phyloP scores from a whole-genome alignment of 2,329 filamentous ascomycete genomes.

The Pleurostoma richardsiae region DNA sequence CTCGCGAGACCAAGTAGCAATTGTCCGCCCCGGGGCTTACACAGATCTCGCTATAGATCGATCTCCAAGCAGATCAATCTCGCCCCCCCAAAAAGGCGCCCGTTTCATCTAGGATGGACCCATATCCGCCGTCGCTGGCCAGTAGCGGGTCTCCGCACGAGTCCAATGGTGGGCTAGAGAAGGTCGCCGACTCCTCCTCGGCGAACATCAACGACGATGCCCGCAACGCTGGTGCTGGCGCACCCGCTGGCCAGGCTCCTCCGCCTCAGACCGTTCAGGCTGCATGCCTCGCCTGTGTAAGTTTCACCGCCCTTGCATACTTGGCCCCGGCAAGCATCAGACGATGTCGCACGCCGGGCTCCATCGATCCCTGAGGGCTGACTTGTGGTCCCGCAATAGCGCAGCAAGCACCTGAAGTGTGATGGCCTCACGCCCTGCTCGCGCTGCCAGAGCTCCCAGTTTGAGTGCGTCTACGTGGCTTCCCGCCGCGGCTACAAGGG shows the following conservation, averaged over 20 bases:
- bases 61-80: too few species aligned
- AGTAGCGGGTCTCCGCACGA: slow-evolving; percentile 7
- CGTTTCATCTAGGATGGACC: too few species aligned
- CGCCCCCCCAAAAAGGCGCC: too few species aligned
- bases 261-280: slow-evolving; percentile 34
- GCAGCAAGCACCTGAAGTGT: slow-evolving; percentile 69
- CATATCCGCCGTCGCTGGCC: background rate
- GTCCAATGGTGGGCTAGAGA: slow-evolving; percentile 6
- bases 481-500: slow-evolving; percentile 74
- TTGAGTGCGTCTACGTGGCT: slow-evolving; percentile 66
- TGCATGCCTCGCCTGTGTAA: slow-evolving; percentile 52
- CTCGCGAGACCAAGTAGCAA: too few species aligned
- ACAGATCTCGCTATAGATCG: too few species aligned
- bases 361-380: background rate
- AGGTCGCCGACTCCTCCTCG: slow-evolving; percentile 13
- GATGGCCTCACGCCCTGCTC: slow-evolving; percentile 66
- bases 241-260: slow-evolving; percentile 2
- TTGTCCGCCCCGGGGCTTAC: too few species aligned
- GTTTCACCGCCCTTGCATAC: slow-evolving; percentile 13
- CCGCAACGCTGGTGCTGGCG: slow-evolving; percentile 2
- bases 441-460: slow-evolving; percentile 54
- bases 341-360: too few species aligned
- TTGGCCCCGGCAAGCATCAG: too few species aligned
- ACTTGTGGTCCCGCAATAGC: slow-evolving; percentile 26
- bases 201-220: slow-evolving; percentile 10